phyloP scores from a whole-genome alignment of 1,139 yeast genomes.

The Blastobotrys elegans region DNA sequence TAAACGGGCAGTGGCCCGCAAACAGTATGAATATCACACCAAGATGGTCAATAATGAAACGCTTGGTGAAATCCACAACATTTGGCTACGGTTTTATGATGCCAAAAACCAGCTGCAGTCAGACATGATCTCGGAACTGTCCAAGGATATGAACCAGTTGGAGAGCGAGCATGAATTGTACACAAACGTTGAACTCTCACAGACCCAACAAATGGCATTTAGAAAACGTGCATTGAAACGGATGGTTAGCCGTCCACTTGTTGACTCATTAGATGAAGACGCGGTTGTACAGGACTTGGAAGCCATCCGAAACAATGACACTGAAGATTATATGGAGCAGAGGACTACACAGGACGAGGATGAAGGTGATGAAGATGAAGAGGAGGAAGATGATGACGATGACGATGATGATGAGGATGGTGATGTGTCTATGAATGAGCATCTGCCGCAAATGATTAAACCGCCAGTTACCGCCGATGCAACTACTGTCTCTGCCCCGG shows the following conservation, averaged over 20 bases:
- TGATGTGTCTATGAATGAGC: no score
- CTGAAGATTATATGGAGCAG: constrained; percentile 6
- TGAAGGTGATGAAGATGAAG: constrained; percentile 5
- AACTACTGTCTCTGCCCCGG: no score
- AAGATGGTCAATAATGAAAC: constrained; percentile 25
- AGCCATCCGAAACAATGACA: constrained; percentile 17
- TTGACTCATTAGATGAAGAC: constrained; percentile 17
- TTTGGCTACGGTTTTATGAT: constrained; percentile 30
- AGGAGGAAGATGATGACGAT: constrained; percentile 1
- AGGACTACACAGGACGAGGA: constrained; percentile 8
- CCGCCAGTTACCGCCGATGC: no score
- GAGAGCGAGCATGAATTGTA: constrained; percentile 22
- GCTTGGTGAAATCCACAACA: constrained; percentile 27
- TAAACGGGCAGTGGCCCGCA: constrained; percentile 18
- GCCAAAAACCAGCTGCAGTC: constrained; percentile 24
- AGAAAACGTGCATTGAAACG: constrained; percentile 8
- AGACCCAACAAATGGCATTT: constrained; percentile 7
- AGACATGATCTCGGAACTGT: constrained; percentile 21
- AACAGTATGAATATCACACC: constrained; percentile 22
- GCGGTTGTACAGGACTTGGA: constrained; percentile 21
- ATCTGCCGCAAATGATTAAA: no score
- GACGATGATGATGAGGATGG: background rate
- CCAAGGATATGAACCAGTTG: constrained; percentile 21
- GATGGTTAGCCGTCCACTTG: constrained; percentile 10
- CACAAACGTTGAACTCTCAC: constrained; percentile 3